Base-by-base conservation (phyloP, 225 moss, liverwort and hornwort genomes). In the Pseudoscleropodium purum region DNA sequence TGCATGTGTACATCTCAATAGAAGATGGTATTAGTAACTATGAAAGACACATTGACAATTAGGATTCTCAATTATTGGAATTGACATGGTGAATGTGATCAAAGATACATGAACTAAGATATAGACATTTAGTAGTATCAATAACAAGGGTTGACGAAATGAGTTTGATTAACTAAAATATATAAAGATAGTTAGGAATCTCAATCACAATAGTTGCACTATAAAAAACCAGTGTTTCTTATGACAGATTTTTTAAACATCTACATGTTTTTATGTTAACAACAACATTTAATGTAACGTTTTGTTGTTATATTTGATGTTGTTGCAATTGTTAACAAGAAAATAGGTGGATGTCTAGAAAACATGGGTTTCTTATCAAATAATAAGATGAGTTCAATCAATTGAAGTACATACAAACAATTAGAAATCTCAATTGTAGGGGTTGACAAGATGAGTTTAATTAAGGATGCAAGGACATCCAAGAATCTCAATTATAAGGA, bases 1-100 rank as follows among this genome's bases (percentile, higher is more conserved):
- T 20, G 2, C 0, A 61, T 6, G 1, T 0, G 0, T 30, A 2
- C 2, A 41, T 31, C 0, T 27, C 1, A 41, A 30, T 0, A 62
- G 0, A 59, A 13, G 7, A 81, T 13, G 6, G 30, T 39, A 4
- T 2, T 0, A 0, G 0, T 39, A 61, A 30, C 5, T 21, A 9
- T 61, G 7, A 20, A 41, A 61, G 5, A 43, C 2, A 21, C 9
- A 30, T 41, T 0, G 1, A 39, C 27, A 59, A 11, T 61, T 51
- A 51, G 4, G 1, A 76, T 76, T 33, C 13, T 13, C 33, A 75
- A 49, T 31, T 12, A 49, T 3, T 47, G 18, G 1, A 11, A 1
- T 24, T 77, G n/a, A 79, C 11, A 26, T 25, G 2, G 10, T 39
- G 3, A 79, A 3, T 56, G 6, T n/a, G 1, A n/a, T 56, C 0